A percentile compares a stretch with the other conserved stretches of the same genome.
These are phyloP conservation scores for Exophiala sp. DNA, from an alignment of 2,329 filamentous ascomycete genomes.

Conservation along the genomic window DNA sequence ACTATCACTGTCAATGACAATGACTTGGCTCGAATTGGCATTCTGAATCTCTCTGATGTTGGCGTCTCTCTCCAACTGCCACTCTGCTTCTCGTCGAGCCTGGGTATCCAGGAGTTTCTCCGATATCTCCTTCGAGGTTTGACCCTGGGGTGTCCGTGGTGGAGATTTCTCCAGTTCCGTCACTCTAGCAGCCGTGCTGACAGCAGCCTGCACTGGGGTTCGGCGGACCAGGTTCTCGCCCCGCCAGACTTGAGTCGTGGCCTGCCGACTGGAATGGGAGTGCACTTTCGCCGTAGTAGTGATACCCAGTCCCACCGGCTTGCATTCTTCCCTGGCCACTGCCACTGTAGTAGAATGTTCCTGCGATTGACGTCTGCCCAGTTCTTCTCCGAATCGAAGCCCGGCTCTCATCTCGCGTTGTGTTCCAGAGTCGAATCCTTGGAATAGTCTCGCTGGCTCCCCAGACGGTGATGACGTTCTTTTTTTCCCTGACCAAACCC, in stretches of 20 bases:
- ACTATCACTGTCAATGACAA: constrained; percentile 42
- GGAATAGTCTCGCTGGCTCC: constrained; percentile 17
- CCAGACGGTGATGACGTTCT: constrained; percentile 5
- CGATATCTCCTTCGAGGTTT: neutral
- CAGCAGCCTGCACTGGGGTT: constrained; percentile 8
- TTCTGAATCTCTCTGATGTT: constrained; percentile 41
- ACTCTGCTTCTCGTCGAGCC: constrained; percentile 35
- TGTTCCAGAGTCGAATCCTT: constrained; percentile 36
- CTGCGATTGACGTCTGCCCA: constrained; percentile 35
- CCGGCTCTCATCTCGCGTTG: constrained; percentile 39
- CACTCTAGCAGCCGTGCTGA: neutral
- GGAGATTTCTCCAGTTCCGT: neutral
- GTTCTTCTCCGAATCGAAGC: constrained; percentile 40
- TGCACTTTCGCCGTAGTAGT: neutral
- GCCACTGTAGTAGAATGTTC: neutral
- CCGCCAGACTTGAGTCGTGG: constrained; percentile 13
- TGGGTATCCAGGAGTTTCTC: constrained; percentile 13
- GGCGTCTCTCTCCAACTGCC: constrained; percentile 42
- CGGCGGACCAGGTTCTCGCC: constrained; percentile 14
- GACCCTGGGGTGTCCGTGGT: constrained; percentile 11
- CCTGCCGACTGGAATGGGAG: neutral
- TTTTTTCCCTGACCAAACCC: constrained; percentile 14
- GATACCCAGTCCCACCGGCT: neutral
- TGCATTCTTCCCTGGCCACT: neutral
- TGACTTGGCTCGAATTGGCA: constrained; percentile 40